These are phyloP conservation scores for Penicillium antarcticum DNA, from an alignment of 495 filamentous ascomycete species.

Conservation along the genomic window DNA sequence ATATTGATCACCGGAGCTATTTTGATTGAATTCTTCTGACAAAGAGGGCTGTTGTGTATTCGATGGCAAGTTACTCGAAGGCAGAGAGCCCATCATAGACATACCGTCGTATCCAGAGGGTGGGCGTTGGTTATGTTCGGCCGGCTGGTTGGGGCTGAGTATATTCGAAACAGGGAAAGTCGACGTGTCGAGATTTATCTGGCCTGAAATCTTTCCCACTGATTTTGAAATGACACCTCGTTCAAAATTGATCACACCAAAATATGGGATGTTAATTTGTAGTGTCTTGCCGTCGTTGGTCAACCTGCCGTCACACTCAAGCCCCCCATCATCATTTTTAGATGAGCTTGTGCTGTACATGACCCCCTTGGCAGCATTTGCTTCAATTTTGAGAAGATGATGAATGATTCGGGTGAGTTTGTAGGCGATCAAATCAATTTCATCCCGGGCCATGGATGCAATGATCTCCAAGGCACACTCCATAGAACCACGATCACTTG, in stretches of 20 bases:
- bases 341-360: slow-evolving; percentile 21
- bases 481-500: slow-evolving; percentile 40
- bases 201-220: neutral
- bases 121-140: no score
- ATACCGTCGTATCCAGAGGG: no score
- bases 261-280: slow-evolving; percentile 36
- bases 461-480: slow-evolving; percentile 39
- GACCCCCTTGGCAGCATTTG: slow-evolving; percentile 15
- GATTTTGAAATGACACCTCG: slow-evolving; percentile 9
- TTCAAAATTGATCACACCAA: slow-evolving; percentile 35
- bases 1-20: neutral
- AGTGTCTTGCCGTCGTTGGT: slow-evolving; percentile 10
- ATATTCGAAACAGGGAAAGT: neutral
- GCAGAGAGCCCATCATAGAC: no score
- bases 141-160: neutral
- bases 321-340: slow-evolving; percentile 2
- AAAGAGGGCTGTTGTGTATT: no score
- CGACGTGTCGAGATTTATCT: neutral
- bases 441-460: slow-evolving; percentile 19
- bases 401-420: slow-evolving; percentile 39
- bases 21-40: neutral
- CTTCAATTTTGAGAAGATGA: slow-evolving; percentile 24
- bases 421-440: slow-evolving; percentile 14
- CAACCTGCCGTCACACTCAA: slow-evolving; percentile 7
- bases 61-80: no score